A percentile compares a stretch with the other conserved stretches of the same genome.
These are phyloP conservation scores for Albugo laibachii DNA, from an alignment of 352 stramenopile genomes.

Conservation along the genomic window DNA sequence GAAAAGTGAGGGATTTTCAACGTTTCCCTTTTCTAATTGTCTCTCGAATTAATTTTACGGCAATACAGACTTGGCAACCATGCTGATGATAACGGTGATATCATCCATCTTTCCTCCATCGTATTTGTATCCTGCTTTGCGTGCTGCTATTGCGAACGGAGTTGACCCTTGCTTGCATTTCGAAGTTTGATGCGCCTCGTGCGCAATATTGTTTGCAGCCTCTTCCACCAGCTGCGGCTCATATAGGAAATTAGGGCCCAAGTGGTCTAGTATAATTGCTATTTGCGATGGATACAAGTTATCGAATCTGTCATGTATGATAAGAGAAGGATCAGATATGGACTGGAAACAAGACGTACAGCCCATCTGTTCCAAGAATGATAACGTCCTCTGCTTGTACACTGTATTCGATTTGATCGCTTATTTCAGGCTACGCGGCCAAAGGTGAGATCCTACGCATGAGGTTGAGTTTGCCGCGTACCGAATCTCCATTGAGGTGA, in stretches of 20 bases:
- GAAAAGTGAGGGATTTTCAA: too few relatives aligned
- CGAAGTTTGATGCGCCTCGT: constrained; percentile 59
- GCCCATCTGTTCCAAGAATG: constrained; percentile 85
- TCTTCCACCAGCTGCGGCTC: constrained; percentile 45
- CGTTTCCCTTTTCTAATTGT: too few relatives aligned
- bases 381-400: constrained; percentile 81
- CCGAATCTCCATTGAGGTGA: constrained; percentile 73
- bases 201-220: constrained; percentile 51
- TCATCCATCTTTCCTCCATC: constrained; percentile 81
- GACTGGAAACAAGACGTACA: constrained; percentile 26
- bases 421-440: constrained; percentile 66
- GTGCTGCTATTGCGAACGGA: constrained; percentile 52
- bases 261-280: constrained; percentile 32
- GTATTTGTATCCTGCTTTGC: constrained; percentile 59
- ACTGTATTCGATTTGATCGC: constrained; percentile 68
- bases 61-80: too few relatives aligned
- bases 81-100: constrained; percentile 53
- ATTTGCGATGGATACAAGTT: constrained; percentile 87
- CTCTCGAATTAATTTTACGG: too few relatives aligned
- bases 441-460: constrained; percentile 1
- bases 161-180: constrained; percentile 50
- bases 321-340: not conserved
- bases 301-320: constrained; percentile 63
- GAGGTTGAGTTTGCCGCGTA: constrained; percentile 6
- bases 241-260: constrained; percentile 25